Conservation (phyloP, 805 yeast species). For the Komagataella mondaviorum region DNA sequence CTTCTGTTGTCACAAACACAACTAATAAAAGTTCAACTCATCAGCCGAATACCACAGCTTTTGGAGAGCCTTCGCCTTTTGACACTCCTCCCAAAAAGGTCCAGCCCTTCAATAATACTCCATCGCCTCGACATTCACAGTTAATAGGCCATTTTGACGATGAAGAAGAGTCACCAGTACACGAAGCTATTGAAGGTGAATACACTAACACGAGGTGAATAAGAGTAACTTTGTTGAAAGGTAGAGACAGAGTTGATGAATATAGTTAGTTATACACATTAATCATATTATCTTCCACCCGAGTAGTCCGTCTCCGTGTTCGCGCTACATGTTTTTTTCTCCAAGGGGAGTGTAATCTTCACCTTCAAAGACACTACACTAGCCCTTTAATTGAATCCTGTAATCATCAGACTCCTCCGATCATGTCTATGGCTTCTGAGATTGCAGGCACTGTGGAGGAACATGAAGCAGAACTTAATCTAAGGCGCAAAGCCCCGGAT, state of each 20-base stretch:
- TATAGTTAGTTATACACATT: neutral
- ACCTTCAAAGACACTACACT: neutral
- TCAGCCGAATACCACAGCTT: neutral
- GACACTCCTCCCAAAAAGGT: neutral
- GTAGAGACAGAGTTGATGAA: neutral
- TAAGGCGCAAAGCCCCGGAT: neutral
- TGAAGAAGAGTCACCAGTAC: neutral
- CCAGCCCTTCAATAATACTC: neutral
- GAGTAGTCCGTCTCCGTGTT: neutral
- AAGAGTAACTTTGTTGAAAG: neutral
- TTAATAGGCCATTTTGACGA: neutral
- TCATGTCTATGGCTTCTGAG: constrained; percentile 25
- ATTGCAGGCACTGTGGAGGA: constrained; percentile 26
- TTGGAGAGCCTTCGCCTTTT: neutral
- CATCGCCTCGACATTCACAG: neutral
- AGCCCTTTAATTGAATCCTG: neutral
- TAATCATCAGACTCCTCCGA: neutral
- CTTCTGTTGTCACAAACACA: neutral
- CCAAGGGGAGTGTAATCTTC: neutral
- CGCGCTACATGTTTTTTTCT: neutral
- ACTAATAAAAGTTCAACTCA: neutral
- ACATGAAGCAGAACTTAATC: constrained; percentile 8
- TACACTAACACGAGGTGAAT: neutral
- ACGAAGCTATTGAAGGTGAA: neutral
- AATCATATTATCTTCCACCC: neutral